These are phyloP conservation scores for Boletus rubroflammeus DNA, from an alignment of 768 basidiomycete genomes.

Conservation along the genomic window DNA sequence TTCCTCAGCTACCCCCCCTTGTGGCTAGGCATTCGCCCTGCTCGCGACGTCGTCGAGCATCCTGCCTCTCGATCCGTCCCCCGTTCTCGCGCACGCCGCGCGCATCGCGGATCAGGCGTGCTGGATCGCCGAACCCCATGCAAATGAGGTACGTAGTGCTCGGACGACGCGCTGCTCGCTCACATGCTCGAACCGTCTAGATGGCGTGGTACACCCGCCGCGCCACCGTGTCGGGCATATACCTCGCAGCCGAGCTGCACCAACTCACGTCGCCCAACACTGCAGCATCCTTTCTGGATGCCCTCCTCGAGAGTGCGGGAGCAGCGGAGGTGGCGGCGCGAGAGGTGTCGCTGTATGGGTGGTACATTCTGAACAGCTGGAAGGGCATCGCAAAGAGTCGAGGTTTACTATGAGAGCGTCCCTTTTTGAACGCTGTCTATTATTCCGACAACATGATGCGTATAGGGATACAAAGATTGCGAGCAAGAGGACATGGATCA, in stretches of 20 bases:
- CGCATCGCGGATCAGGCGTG: constrained; percentile 72
- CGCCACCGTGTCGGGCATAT: constrained; percentile 61
- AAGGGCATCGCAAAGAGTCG: constrained; percentile 66
- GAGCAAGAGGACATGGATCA: constrained; percentile 4
- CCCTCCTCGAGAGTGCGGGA: constrained; percentile 51
- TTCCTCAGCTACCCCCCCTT: too few species aligned
- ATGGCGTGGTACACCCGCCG: constrained; percentile 71
- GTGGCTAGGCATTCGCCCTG: constrained; percentile 64
- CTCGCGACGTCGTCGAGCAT: constrained; percentile 51
- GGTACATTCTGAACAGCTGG: constrained; percentile 68
- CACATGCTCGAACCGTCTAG: constrained; percentile 32
- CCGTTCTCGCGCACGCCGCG: constrained; percentile 58
- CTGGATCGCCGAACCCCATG: constrained; percentile 48
- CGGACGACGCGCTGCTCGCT: neutral
- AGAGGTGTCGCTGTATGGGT: constrained; percentile 53
- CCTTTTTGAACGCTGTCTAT: constrained; percentile 8
- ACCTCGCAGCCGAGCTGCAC: constrained; percentile 77
- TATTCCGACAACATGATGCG: constrained; percentile 14
- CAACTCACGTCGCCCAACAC: constrained; percentile 76
- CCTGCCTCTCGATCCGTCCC: constrained; percentile 54
- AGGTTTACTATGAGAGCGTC: constrained; percentile 41
- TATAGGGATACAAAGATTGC: constrained; percentile 19
- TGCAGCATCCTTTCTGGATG: constrained; percentile 60
- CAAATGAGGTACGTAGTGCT: constrained; percentile 48
- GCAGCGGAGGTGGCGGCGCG: constrained; percentile 43